Conservation (phyloP, 148 eudicot genomes). For the Fallopia convolvulus region DNA sequence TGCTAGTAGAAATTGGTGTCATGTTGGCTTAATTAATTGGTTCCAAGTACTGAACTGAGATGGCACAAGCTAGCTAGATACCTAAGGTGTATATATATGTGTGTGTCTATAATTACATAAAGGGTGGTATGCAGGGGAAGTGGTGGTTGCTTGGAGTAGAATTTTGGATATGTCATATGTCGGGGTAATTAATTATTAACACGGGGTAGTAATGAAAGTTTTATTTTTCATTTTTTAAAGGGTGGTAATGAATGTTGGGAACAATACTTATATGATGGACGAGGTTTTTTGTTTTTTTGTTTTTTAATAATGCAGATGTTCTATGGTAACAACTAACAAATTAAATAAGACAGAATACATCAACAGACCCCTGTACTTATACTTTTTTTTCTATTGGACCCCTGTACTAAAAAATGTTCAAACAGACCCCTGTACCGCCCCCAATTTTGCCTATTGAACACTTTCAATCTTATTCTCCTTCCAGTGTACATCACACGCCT, state of each 20-base stretch:
- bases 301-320: background rate
- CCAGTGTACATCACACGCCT: too few species aligned
- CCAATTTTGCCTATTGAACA: too few species aligned
- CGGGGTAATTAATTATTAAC: background rate
- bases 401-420: too few species aligned
- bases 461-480: too few species aligned
- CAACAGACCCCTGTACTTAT: too few species aligned
- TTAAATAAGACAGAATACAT: too few species aligned
- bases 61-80: background rate
- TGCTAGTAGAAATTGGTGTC: background rate
- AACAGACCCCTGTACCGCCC: too few species aligned
- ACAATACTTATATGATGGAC: background rate
- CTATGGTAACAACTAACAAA: too few species aligned
- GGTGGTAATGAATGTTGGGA: background rate
- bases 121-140: conserved; percentile 2
- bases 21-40: background rate
- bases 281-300: background rate
- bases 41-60: background rate
- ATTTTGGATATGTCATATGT: conserved; percentile 24
- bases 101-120: conserved; percentile 22
- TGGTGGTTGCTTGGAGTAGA: conserved; percentile 59
- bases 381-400: too few species aligned
- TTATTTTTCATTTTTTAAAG: too few species aligned
- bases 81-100: background rate
- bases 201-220: background rate